phyloP scores from a whole-genome alignment of 1,284 basidiomycete species.

The Leccinum solheimii region DNA sequence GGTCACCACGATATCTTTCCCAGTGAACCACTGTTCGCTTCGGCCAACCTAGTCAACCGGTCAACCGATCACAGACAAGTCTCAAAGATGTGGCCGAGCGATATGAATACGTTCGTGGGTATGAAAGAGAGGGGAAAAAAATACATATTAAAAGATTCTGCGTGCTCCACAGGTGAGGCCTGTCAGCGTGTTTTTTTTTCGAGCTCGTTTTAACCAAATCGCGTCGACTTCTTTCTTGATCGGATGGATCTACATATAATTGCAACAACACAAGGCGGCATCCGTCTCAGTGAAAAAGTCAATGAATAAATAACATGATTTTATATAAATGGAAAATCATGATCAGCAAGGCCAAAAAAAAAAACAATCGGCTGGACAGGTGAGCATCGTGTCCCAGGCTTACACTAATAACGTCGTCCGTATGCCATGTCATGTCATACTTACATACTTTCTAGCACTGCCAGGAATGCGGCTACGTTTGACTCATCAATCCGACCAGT shows the following conservation, averaged over 20 bases:
- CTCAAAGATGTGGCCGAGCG: not conserved
- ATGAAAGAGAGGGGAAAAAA: not conserved
- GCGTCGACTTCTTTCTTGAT: constrained; percentile 12
- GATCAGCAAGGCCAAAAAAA: not conserved
- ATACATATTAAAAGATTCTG: not conserved
- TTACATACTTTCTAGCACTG: constrained; percentile 3
- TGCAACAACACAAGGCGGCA: not conserved
- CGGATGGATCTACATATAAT: not conserved
- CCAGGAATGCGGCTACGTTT: constrained; percentile 1
- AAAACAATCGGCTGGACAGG: not conserved
- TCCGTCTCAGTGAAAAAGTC: not conserved
- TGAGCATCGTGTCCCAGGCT: not conserved
- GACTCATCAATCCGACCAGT: not conserved
- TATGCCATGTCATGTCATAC: not conserved
- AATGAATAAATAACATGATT: not conserved
- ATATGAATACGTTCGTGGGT: not conserved
- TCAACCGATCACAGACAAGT: not conserved
- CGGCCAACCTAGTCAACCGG: not conserved
- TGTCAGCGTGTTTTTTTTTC: constrained; percentile 14
- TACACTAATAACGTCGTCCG: not conserved
- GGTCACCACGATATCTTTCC: not conserved
- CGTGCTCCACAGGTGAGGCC: not conserved
- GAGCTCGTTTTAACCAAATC: constrained; percentile 34
- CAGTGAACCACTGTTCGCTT: not conserved
- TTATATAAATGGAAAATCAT: not conserved